These are phyloP conservation scores for Eutypella sp. DNA, from an alignment of 2,329 filamentous ascomycete species.

Conservation along the genomic window DNA sequence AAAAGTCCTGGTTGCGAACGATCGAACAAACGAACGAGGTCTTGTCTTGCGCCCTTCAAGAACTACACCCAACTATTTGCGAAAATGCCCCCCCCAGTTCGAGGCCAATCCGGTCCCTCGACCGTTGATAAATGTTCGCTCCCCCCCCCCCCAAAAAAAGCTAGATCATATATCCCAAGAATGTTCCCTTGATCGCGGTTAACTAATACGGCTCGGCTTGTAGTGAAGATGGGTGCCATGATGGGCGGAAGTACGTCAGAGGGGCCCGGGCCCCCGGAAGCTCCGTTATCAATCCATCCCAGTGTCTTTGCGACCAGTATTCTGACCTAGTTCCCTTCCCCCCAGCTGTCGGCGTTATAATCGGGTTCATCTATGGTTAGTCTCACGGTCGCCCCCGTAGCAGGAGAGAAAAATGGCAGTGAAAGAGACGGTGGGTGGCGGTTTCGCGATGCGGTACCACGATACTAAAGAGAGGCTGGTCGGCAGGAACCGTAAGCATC, in stretches of 20 bases:
- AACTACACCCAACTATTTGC: background rate
- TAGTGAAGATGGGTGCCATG: conserved; percentile 97
- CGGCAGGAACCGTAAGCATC: conserved; percentile 80
- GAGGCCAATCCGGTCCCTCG: conserved; percentile 37
- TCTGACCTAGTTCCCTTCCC: too few relatives aligned
- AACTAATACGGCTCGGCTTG: conserved; percentile 27
- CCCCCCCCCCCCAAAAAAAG: background rate
- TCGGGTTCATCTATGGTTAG: conserved; percentile 94
- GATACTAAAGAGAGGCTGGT: conserved; percentile 5
- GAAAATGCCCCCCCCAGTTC: conserved; percentile 5
- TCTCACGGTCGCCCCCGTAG: too few relatives aligned
- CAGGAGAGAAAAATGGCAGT: too few relatives aligned
- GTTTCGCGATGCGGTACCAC: too few relatives aligned
- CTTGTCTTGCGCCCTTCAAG: too few relatives aligned
- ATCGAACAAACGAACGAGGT: too few relatives aligned
- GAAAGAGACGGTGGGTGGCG: too few relatives aligned
- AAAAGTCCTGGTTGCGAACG: too few relatives aligned
- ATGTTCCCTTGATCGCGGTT: conserved; percentile 4
- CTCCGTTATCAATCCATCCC: too few relatives aligned
- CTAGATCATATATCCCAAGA: background rate
- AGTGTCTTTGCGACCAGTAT: too few relatives aligned
- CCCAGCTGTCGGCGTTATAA: conserved; percentile 86
- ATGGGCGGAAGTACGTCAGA: conserved; percentile 93
- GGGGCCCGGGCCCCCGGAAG: too few relatives aligned
- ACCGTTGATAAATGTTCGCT: conserved; percentile 64